Evolutionary conservation across 2,329 filamentous ascomycete species (phyloP).

Genomic region (Cryphonectria radicalis): DNA sequence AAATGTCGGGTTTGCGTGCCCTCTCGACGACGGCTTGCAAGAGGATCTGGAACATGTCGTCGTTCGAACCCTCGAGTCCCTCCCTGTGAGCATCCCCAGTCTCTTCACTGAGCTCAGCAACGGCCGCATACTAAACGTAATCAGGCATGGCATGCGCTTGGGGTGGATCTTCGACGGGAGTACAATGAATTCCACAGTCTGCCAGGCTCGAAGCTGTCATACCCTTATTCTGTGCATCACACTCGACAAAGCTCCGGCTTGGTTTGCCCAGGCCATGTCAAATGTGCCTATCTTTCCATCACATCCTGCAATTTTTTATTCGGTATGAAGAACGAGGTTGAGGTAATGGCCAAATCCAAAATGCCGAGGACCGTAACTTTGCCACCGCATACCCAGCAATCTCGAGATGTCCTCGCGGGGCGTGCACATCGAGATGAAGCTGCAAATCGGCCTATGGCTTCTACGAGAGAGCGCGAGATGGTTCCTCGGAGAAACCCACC

Average conservation of each 20-base stretch:
- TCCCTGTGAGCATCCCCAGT: not conserved
- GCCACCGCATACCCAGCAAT: not conserved
- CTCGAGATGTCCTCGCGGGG: not conserved
- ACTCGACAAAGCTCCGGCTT: constrained; percentile 6
- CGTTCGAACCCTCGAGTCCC: constrained; percentile 12
- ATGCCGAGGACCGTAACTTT: not conserved
- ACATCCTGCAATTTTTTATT: constrained; percentile 18
- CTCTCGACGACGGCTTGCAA: not conserved
- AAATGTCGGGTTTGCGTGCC: constrained; percentile 10
- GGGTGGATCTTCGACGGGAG: constrained; percentile 20
- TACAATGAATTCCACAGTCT: constrained; percentile 13
- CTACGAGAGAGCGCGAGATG: not conserved
- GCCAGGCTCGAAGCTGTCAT: constrained; percentile 5
- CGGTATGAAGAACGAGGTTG: not conserved
- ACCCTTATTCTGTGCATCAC: constrained; percentile 24
- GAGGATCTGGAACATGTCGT: constrained; percentile 1
- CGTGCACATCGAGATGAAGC: not conserved
- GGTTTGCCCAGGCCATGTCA: constrained; percentile 14
- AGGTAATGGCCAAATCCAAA: not conserved
- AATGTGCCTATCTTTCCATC: constrained; percentile 17
- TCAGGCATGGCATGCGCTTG: constrained; percentile 23
- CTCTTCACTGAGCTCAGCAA: not conserved
- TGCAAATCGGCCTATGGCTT: not conserved
- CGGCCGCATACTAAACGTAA: constrained; percentile 1
- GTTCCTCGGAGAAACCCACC: not conserved